Evolutionary conservation across 306 rosid species (phyloP), one percentile per base, ranked within the genome.

Genomic region (Alnus glutinosa): DNA sequence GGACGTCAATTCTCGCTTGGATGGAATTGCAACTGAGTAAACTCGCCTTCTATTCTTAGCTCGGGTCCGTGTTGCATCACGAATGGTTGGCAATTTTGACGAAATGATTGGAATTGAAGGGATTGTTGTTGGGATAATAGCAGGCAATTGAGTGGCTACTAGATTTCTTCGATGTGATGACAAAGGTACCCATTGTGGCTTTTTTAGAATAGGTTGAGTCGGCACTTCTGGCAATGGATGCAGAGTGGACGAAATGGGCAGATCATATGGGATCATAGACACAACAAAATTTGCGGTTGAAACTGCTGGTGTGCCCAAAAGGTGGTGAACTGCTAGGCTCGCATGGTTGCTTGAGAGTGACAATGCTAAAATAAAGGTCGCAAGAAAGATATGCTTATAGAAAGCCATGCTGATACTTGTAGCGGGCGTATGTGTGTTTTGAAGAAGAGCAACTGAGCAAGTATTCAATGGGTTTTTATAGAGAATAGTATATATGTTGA

Each of bases 1-100:
- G 16, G 28, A 23, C 28, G 16, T 15, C 1, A 4, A 42, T 15
- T 23, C 28, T 23, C 28, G 28, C 28, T 23, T 23, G 28, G 28
- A 23, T 23, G 28, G 28, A 23, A 23, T 23, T 23, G 28, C 28
- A 23, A 23, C 28, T 23, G 28, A 23, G 28, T 23, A 23, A 23
- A 23, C 28, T 23, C 28, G 0, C 28, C 28, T 23, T 23, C 28
- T 23, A 23, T 23, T 23, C 28, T 23, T 23, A 23, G 28, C 28
- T 23, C 28, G 28, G 28, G 28, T 23, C 28, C 28, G 70, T 14
- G n/a, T 77, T 39, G 28, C 46, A 42, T 81, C 7, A 55, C 36
- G 75, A n/a, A 50, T 52, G 37, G 57, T 15, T n/a, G 82, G 85
- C 13, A 78, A 32, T 55, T 75, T 67, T 49, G 81, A 23, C n/a